Conservation (phyloP, 495 filamentous ascomycete genomes). For the Pyrenopolyporus hunteri region DNA sequence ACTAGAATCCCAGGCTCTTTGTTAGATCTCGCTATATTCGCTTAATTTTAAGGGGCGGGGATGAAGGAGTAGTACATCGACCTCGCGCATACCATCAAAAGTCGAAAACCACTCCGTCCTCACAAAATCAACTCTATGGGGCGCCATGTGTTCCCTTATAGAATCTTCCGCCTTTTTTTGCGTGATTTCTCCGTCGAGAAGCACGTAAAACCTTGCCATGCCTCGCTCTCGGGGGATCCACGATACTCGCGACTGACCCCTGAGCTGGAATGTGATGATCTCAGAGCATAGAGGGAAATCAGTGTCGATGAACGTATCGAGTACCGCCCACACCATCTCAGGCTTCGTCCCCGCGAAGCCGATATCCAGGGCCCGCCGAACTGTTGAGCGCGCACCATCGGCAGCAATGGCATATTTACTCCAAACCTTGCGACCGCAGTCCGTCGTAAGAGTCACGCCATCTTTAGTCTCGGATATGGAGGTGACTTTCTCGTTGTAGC, state of each 20-base stretch:
- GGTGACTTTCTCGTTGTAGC: constrained; percentile 24
- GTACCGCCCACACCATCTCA: constrained; percentile 41
- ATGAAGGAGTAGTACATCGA: no score
- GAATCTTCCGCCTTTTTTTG: constrained; percentile 33
- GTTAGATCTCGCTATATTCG: not conserved
- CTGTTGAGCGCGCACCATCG: constrained; percentile 34
- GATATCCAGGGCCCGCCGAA: constrained; percentile 23
- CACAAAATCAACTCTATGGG: constrained; percentile 31
- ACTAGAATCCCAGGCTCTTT: constrained; percentile 13
- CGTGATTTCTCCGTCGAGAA: constrained; percentile 38
- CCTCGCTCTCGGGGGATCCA: constrained; percentile 40
- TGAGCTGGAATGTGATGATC: constrained; percentile 40
- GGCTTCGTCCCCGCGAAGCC: constrained; percentile 38
- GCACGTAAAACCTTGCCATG: constrained; percentile 39
- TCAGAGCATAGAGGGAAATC: constrained; percentile 38
- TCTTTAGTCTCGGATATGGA: constrained; percentile 21
- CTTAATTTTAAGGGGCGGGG: not conserved
- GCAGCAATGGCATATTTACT: constrained; percentile 33
- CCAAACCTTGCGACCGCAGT: constrained; percentile 22
- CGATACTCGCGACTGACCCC: constrained; percentile 38
- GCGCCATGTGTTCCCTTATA: constrained; percentile 37
- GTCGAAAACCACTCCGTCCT: constrained; percentile 41
- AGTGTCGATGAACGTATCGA: constrained; percentile 40
- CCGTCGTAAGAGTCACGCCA: constrained; percentile 19
- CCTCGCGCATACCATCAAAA: constrained; percentile 42